Base-by-base conservation (phyloP, 2,329 filamentous ascomycete genomes). In the Acephala macrosclerotiorum region DNA sequence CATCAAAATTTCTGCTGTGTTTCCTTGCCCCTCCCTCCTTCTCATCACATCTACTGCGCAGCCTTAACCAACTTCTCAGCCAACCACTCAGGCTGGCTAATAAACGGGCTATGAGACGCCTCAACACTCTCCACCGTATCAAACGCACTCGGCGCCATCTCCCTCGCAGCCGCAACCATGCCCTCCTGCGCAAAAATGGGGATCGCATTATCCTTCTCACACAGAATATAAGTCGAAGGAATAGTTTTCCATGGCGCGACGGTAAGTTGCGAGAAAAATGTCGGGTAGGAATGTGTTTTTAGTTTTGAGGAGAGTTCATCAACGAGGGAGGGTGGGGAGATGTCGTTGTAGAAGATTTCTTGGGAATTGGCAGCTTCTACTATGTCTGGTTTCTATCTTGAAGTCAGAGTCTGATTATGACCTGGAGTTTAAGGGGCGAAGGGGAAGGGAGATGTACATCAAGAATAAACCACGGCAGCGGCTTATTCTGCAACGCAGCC, bases 201-300 rank as follows among this genome's bases (percentile, higher is more conserved):
- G 55, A 81, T 77, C 3, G 79, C 79, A 29, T 72, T 71, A 61
- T 82, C 80, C 18, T 74, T 65, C 64, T 76, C 74, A 66, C 79
- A 82, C n/a, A 80, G 59, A 12, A 82, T 67, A 67, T 80, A 82
- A 14, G 79, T 80, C 33, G 71, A 75, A 1, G 79, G 76, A 26
- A 82, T 76, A 51, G 78, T 68, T 61, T 74, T 78, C 74, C 77
- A 82, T 0, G 77, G 78, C 18, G 76, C 76, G 40, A 77, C 76
- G 0, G 72, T 76, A 14, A 76, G 61, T 18, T 63, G 68, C 11
- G 63, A 75, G 35, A 47, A 60, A 49, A 77, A 72, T 1, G 68
- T 70, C 1, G 60, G 69, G 60, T 73, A 74, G 9, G 75, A 72
- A 51, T 79, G 77, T 18, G 70, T 60, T 20, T 75, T 72, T 20